Evolutionary conservation across 805 yeast genomes (phyloP).

Genomic region (Pichia californica): DNA sequence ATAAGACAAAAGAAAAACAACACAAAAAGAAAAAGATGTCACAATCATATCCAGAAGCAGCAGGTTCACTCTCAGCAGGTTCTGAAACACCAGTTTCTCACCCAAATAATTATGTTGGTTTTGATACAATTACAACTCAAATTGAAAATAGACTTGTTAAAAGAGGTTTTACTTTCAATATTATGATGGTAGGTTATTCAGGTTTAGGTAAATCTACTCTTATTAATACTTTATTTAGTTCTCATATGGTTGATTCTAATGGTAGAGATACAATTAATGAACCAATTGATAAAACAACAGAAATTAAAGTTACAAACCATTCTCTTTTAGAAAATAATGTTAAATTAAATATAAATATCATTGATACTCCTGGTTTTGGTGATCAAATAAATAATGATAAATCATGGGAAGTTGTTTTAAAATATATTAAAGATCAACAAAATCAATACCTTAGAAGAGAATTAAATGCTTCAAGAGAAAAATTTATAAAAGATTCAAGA

Average conservation of each 20-base stretch:
- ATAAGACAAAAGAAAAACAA: too few relatives aligned
- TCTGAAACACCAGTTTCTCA: slow-evolving; percentile 25
- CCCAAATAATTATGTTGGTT: slow-evolving; percentile 85
- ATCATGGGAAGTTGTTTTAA: slow-evolving; percentile 95
- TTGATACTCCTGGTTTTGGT: slow-evolving; percentile 98
- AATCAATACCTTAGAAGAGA: slow-evolving; percentile 87
- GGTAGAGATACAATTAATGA: slow-evolving; percentile 66
- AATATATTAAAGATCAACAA: slow-evolving; percentile 93
- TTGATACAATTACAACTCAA: slow-evolving; percentile 92
- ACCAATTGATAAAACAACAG: slow-evolving; percentile 81
- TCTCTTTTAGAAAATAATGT: slow-evolving; percentile 81
- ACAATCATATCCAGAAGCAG: neutral
- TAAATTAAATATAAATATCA: slow-evolving; percentile 73
- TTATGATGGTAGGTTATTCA: slow-evolving; percentile 89
- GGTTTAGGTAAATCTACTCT: slow-evolving; percentile 94
- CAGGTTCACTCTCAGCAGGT: neutral
- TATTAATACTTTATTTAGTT: slow-evolving; percentile 82
- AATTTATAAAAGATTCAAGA: slow-evolving; percentile 74
- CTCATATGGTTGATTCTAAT: slow-evolving; percentile 65
- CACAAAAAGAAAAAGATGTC: neutral
- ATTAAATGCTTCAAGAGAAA: slow-evolving; percentile 89
- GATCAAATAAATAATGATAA: slow-evolving; percentile 93
- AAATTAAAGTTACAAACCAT: slow-evolving; percentile 67
- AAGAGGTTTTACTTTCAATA: slow-evolving; percentile 88
- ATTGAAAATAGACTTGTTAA: slow-evolving; percentile 88